phyloP scores from a whole-genome alignment of 2,329 filamentous ascomycete species.

The Xylariaceae sp. region DNA sequence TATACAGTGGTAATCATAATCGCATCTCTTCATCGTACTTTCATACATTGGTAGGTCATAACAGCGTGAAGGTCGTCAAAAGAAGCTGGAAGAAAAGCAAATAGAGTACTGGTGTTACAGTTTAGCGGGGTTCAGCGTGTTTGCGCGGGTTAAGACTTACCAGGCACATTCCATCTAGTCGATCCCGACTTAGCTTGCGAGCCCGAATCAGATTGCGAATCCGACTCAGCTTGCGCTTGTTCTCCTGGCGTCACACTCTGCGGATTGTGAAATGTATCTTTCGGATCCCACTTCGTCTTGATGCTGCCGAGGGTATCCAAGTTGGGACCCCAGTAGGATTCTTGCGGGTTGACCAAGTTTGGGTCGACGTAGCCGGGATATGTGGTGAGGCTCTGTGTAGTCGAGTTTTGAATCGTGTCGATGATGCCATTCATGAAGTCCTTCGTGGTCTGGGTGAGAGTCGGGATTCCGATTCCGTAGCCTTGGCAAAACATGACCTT shows the following conservation, averaged over 20 bases:
- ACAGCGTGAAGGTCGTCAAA: too few relatives aligned
- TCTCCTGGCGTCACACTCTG: conserved; percentile 44
- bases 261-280: conserved; percentile 55
- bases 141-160: too few relatives aligned
- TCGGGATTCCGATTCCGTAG: conserved; percentile 51
- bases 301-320: conserved; percentile 43
- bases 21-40: too few relatives aligned
- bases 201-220: too few relatives aligned
- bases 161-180: too few relatives aligned
- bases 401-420: conserved; percentile 35
- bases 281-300: conserved; percentile 50
- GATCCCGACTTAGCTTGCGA: too few relatives aligned
- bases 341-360: conserved; percentile 42
- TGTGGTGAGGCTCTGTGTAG: conserved; percentile 41
- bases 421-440: conserved; percentile 52
- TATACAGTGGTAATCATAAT: too few relatives aligned
- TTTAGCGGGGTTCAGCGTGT: too few relatives aligned
- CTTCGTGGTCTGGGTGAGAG: conserved; percentile 42
- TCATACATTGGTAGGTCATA: too few relatives aligned
- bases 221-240: too few relatives aligned
- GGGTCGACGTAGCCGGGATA: conserved; percentile 64
- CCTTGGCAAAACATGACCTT: conserved; percentile 61
- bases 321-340: conserved; percentile 54
- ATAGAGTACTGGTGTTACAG: too few relatives aligned
- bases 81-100: too few relatives aligned